Evolutionary conservation across 164 flowering plant genomes (phyloP).

Genomic region (Vitis amurensis): DNA sequence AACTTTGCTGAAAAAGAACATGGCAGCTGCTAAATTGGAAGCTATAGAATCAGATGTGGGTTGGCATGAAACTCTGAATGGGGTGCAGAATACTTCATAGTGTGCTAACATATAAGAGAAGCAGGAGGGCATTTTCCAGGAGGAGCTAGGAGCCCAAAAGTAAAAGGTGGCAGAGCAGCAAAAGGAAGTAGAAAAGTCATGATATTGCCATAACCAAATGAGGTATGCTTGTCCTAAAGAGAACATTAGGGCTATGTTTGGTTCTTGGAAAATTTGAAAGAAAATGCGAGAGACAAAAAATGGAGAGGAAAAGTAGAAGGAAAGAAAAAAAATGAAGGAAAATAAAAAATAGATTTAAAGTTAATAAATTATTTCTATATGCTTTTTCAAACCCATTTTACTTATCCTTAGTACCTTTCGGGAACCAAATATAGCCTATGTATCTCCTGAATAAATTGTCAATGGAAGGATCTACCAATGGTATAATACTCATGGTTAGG

Average conservation of each 20-base stretch:
- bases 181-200: slow-evolving; percentile 6
- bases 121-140: slow-evolving; percentile 11
- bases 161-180: slow-evolving; percentile 13
- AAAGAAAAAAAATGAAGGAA: no score
- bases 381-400: no score
- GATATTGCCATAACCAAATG: slow-evolving; percentile 1
- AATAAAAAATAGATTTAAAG: no score
- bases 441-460: no score
- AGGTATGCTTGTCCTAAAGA: slow-evolving; percentile 18
- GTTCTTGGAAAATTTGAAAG: no score
- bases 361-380: no score
- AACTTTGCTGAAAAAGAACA: slow-evolving; percentile 6
- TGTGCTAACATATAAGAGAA: slow-evolving; percentile 13
- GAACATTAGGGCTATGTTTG: no score
- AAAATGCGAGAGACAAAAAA: slow-evolving; percentile 1
- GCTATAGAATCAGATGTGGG: slow-evolving; percentile 10
- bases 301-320: background rate
- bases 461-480: no score
- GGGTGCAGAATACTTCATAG: slow-evolving; percentile 13
- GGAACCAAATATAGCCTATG: no score
- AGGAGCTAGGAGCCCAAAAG: slow-evolving; percentile 17
- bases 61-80: slow-evolving; percentile 7
- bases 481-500: no score
- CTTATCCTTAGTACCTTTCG: no score
- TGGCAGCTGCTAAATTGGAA: slow-evolving; percentile 15